phyloP scores from a whole-genome alignment of 768 basidiomycete species.

The Suillus clintonianus region DNA sequence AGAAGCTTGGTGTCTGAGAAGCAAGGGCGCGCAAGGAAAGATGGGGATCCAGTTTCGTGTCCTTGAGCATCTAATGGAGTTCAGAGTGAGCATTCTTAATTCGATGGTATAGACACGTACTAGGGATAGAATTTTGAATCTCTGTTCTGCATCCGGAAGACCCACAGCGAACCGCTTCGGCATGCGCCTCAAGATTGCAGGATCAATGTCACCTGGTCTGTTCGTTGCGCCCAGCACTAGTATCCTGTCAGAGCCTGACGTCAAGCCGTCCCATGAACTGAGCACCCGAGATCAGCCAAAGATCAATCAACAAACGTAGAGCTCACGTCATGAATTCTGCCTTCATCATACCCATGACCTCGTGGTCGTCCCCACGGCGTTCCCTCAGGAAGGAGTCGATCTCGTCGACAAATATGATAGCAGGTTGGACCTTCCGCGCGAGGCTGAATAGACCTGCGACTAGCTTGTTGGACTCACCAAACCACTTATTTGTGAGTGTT shows the following conservation, averaged over 20 bases:
- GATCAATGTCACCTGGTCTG: slow-evolving; percentile 88
- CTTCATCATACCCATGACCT: slow-evolving; percentile 99
- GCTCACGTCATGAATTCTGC: slow-evolving; percentile 92
- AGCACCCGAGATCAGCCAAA: neutral
- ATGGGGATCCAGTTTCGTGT: slow-evolving; percentile 62
- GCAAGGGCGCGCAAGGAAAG: slow-evolving; percentile 71
- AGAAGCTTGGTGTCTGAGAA: slow-evolving; percentile 66
- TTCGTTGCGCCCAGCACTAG: slow-evolving; percentile 95
- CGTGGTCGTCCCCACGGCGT: slow-evolving; percentile 86
- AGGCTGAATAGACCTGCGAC: slow-evolving; percentile 94
- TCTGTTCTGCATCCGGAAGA: slow-evolving; percentile 76
- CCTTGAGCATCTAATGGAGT: slow-evolving; percentile 73
- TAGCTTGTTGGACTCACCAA: slow-evolving; percentile 91
- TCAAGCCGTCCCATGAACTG: slow-evolving; percentile 94
- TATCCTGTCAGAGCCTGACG: slow-evolving; percentile 79
- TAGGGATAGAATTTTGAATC: slow-evolving; percentile 80
- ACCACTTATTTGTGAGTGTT: slow-evolving; percentile 80
- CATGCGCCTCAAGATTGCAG: slow-evolving; percentile 92
- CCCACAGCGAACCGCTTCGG: slow-evolving; percentile 91
- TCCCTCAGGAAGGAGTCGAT: slow-evolving; percentile 95
- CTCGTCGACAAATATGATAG: slow-evolving; percentile 98
- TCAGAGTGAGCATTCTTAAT: neutral
- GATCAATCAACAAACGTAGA: slow-evolving; percentile 8
- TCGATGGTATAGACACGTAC: slow-evolving; percentile 42
- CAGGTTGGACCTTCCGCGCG: slow-evolving; percentile 89